Percentiles rank a stretch among this genome's conserved stretches.
Evolutionary conservation across 164 flowering plant genomes (phyloP).

Genomic region (Sextonia rubra): DNA sequence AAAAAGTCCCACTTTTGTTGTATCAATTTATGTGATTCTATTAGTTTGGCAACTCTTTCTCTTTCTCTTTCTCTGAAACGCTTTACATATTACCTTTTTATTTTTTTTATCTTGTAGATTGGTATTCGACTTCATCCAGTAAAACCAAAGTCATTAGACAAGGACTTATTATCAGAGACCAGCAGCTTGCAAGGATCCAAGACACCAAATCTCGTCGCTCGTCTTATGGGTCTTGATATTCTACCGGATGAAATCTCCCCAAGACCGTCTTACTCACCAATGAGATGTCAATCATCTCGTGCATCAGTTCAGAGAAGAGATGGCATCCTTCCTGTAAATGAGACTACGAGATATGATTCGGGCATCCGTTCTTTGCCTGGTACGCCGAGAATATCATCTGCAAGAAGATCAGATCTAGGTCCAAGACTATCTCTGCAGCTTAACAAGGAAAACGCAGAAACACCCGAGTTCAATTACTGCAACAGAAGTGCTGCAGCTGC

Average conservation of each 20-base stretch:
- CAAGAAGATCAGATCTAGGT: slow-evolving; percentile 64
- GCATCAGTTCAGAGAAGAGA: not conserved
- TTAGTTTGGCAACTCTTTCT: not conserved
- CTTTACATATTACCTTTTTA: too few species aligned
- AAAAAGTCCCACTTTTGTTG: not conserved
- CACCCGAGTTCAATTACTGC: slow-evolving; percentile 27
- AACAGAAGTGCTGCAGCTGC: too few species aligned
- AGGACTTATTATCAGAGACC: slow-evolving; percentile 30
- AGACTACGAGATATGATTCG: not conserved
- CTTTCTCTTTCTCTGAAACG: not conserved
- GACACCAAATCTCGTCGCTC: slow-evolving; percentile 78
- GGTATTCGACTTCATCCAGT: slow-evolving; percentile 30
- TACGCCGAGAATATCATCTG: slow-evolving; percentile 62
- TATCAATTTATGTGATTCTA: too few species aligned
- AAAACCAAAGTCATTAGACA: slow-evolving; percentile 19
- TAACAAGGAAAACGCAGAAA: slow-evolving; percentile 41
- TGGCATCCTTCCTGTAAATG: slow-evolving; percentile 3
- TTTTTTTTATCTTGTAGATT: slow-evolving; percentile 23
- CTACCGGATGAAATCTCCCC: slow-evolving; percentile 43
- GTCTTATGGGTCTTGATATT: slow-evolving; percentile 88
- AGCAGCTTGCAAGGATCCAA: slow-evolving; percentile 50
- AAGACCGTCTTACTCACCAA: not conserved
- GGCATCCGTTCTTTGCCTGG: slow-evolving; percentile 57
- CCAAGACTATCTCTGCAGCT: slow-evolving; percentile 68
- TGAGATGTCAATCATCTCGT: slow-evolving; percentile 8